These are phyloP conservation scores for Kuraishia piskuri DNA, from an alignment of 805 yeast genomes.

Conservation along the genomic window DNA sequence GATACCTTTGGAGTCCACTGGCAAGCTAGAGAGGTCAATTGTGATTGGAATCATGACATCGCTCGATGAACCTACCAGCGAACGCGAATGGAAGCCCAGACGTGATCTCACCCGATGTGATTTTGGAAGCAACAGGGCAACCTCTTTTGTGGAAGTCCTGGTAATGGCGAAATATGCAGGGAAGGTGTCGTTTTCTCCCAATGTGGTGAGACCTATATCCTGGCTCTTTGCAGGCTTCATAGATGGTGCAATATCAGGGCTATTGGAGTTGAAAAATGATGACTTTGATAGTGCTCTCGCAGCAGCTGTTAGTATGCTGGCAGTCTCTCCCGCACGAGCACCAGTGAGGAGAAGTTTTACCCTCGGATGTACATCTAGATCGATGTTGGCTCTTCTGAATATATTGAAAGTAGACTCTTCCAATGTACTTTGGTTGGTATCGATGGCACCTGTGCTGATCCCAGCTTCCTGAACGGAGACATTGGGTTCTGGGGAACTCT, in stretches of 20 bases:
- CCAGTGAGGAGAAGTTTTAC: slow-evolving; percentile 45
- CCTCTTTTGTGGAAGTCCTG: slow-evolving; percentile 40
- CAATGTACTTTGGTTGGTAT: slow-evolving; percentile 8
- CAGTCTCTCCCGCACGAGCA: slow-evolving; percentile 42
- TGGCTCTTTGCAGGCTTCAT: background rate
- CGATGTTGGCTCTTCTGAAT: slow-evolving; percentile 28
- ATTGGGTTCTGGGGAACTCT: background rate
- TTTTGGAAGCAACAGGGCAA: slow-evolving; percentile 38
- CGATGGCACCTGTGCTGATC: background rate
- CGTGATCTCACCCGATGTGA: slow-evolving; percentile 24
- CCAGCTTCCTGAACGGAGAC: background rate
- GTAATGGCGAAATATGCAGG: slow-evolving; percentile 45
- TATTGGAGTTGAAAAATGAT: slow-evolving; percentile 11
- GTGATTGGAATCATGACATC: slow-evolving; percentile 50
- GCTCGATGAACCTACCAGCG: slow-evolving; percentile 46
- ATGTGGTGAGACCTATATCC: slow-evolving; percentile 4
- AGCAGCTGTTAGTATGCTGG: slow-evolving; percentile 31
- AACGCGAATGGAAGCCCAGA: slow-evolving; percentile 30
- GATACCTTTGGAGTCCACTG: slow-evolving; percentile 55
- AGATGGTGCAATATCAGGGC: background rate
- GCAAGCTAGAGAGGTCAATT: slow-evolving; percentile 43
- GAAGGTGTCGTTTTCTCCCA: slow-evolving; percentile 11
- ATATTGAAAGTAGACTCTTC: slow-evolving; percentile 27
- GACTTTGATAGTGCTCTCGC: slow-evolving; percentile 24
- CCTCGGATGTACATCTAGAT: slow-evolving; percentile 33